Base-by-base conservation (phyloP, 1,284 basidiomycete genomes). In the Phlebopus sp. region DNA sequence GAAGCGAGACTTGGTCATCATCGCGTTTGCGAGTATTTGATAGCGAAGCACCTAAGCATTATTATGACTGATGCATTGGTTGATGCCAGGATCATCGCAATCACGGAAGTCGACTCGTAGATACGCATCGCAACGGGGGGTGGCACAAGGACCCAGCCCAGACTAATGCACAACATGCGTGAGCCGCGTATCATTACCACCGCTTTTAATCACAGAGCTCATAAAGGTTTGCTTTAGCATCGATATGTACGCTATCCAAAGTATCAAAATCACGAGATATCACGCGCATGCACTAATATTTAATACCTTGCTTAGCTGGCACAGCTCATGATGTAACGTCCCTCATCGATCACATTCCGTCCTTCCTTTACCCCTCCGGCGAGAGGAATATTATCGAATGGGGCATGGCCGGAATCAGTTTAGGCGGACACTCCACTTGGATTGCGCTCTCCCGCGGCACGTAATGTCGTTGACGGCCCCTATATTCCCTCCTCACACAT, bases 351-450 rank as follows among this genome's bases (percentile, higher is more conserved):
- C 87, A 91, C 60, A 72, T 96, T 2, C 81, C 86, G 0, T 63
- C 83, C 1, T 90, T 86, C 64, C 68, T 96, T 18, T 96, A 88
- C 62, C 91, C 91, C 0, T 59, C 71, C 17, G 82, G 73, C 11
- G 84, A 93, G 55, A 73, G 81, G 10, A 64, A 58, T 5, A 78
- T 96, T 35, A 73, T 70, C 3, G 75, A 82, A 50, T 95, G 84
- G 82, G 81, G 82, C 5, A 69, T 84, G 1, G 75, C 77, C 1
- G 90, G 90, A 0, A 76, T 86, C 54, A 87, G 84, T 53, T 76
- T 92, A 0, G 90, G 90, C 0, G 90, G 89, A 0, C 90, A 92
- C 59, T 75, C 86, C 0, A 74, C 83, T 0, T 92, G 90, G 90
- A 75, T 88, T 30, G 71, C 75, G 1, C 73, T 91, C 32, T 65